Evolutionary conservation across 2,329 filamentous ascomycete species (phyloP).

Genomic region (Drechslera avenae): DNA sequence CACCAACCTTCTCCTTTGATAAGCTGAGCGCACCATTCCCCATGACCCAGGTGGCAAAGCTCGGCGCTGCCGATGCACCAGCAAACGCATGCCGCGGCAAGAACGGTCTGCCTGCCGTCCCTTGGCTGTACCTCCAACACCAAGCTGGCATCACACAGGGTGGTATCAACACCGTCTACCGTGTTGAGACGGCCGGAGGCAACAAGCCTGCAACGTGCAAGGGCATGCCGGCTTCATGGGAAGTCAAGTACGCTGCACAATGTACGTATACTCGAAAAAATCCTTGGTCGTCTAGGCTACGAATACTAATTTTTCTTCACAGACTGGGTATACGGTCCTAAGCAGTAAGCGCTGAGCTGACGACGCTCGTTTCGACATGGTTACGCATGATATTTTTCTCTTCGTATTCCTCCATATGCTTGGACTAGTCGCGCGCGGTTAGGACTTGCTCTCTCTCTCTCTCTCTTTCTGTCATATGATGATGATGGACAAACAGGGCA

Average conservation of each 20-base stretch:
- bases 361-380: conserved; percentile 15
- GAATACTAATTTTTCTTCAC: conserved; percentile 6
- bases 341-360: conserved; percentile 26
- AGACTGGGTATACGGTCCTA: conserved; percentile 53
- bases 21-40: conserved; percentile 48
- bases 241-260: conserved; percentile 53
- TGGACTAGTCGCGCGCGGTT: conserved; percentile 8
- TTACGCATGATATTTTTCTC: conserved; percentile 8
- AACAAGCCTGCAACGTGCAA: conserved; percentile 49
- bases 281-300: not conserved
- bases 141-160: conserved; percentile 45
- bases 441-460: not conserved
- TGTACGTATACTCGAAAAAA: conserved; percentile 21
- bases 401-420: conserved; percentile 1
- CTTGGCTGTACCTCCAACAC: conserved; percentile 55
- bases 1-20: conserved; percentile 65
- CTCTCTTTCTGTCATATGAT: not conserved
- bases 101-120: conserved; percentile 47
- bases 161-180: conserved; percentile 54
- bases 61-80: conserved; percentile 60
- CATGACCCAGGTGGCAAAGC: conserved; percentile 54
- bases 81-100: conserved; percentile 44
- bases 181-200: conserved; percentile 57
- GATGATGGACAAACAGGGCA: not conserved
- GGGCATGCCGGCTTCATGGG: conserved; percentile 37